These are phyloP conservation scores for Podospora didyma DNA, from an alignment of 495 filamentous ascomycete genomes.

Conservation along the genomic window DNA sequence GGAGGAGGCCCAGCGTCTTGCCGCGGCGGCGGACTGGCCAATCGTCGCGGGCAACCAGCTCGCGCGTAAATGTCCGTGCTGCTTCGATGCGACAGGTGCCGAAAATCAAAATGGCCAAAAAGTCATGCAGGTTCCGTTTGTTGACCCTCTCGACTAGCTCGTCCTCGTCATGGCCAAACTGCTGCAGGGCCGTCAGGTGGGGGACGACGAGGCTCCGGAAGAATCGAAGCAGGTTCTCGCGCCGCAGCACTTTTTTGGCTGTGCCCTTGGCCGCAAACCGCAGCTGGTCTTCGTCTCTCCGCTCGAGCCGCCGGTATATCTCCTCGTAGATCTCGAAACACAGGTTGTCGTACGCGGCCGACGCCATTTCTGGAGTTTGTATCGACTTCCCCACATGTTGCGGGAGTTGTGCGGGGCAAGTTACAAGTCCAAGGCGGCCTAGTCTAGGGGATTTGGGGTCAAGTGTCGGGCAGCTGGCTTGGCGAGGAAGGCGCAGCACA, in stretches of 20 bases:
- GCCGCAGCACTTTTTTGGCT: slow-evolving; percentile 20
- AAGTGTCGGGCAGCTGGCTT: neutral
- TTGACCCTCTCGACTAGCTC: slow-evolving; percentile 16
- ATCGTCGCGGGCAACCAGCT: slow-evolving; percentile 17
- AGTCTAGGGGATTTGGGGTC: neutral
- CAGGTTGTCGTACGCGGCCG: slow-evolving; percentile 10
- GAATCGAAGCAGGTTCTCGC: slow-evolving; percentile 19
- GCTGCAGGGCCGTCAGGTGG: neutral
- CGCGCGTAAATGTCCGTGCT: slow-evolving; percentile 23
- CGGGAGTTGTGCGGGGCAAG: neutral
- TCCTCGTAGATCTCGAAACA: slow-evolving; percentile 11
- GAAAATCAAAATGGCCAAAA: slow-evolving; percentile 30
- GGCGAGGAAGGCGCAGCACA: neutral
- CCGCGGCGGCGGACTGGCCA: slow-evolving; percentile 10
- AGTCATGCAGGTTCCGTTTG: slow-evolving; percentile 22
- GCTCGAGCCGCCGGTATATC: slow-evolving; percentile 18
- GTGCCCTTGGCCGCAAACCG: slow-evolving; percentile 29
- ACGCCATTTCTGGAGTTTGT: neutral
- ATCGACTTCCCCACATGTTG: neutral
- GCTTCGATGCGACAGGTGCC: slow-evolving; percentile 25
- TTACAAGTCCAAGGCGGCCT: neutral
- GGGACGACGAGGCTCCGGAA: slow-evolving; percentile 20
- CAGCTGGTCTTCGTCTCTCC: slow-evolving; percentile 13
- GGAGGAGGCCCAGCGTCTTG: slow-evolving; percentile 5
- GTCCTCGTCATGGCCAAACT: slow-evolving; percentile 12